Base-by-base conservation (phyloP, 768 basidiomycete genomes). In the Mycena indigotica region DNA sequence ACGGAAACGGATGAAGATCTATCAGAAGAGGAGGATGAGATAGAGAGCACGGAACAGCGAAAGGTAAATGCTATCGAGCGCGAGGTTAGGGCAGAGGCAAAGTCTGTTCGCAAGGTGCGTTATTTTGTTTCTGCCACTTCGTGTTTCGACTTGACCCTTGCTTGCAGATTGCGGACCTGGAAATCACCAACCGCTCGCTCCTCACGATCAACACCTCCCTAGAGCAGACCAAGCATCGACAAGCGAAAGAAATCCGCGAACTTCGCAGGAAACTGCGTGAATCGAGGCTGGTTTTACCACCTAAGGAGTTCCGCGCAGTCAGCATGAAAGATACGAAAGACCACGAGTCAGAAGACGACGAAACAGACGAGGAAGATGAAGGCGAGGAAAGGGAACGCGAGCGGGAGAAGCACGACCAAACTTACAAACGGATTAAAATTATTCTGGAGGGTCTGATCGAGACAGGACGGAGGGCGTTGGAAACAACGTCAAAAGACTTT, bases 121-220 rank as follows among this genome's bases (percentile, higher is more conserved):
- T 28, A 28, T 38, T 61, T 17, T 38, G 35, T 28, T 25, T 38
- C 46, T 28, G 6, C 19, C 39, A 15, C 51, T 38, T 49, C 25
- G 50, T 28, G 29, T 19, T 49, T 28, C 15, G 32, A 8, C 19
- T 13, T 19, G n/a, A 24, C 38, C 25, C 50, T 10, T 19, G 35
- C 41, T n/a, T n/a, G 17, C 57, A 96, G 94, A 95, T 96, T 56
- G 91, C 89, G 13, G 93, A 96, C 74, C 78, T 96, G 12, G 91
- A 95, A 72, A 96, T 96, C 66, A 88, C 91, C 5, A 95, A 93
- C 70, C 81, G 84, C 29, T 96, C 93, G 1, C 80, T 96, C 17
- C 79, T 95, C 45, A 84, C 85, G 2, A 93, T 96, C 73, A 96
- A 95, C 66, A 77, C 87, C 2, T 82, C 88, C 17, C 79, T 96